phyloP scores from a whole-genome alignment of 2,329 filamentous ascomycete genomes.

The Paraphoma sp. region DNA sequence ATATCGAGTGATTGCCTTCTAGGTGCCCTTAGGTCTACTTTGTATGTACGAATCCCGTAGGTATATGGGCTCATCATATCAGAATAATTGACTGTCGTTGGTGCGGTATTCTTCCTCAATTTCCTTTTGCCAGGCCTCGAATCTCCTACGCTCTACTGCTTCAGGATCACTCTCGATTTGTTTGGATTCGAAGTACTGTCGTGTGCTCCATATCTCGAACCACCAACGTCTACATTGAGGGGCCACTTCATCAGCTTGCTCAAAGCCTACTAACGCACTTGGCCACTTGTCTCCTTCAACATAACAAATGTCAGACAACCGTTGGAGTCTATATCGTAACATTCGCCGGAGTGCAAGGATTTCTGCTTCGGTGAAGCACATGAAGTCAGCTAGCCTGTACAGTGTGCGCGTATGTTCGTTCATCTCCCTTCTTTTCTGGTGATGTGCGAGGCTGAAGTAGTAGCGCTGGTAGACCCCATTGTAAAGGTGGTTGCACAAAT shows the following conservation, averaged over 20 bases:
- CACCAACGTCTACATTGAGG: background rate
- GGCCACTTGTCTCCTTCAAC: background rate
- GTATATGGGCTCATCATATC: too few relatives aligned
- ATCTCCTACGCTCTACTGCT: too few relatives aligned
- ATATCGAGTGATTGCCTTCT: too few relatives aligned
- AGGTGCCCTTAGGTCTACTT: too few relatives aligned
- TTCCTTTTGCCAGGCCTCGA: too few relatives aligned
- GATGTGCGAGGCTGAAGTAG: too few relatives aligned
- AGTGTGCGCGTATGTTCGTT: background rate
- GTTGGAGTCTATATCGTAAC: too few relatives aligned
- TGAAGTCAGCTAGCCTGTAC: background rate
- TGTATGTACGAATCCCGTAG: too few relatives aligned
- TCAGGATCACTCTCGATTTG: too few relatives aligned
- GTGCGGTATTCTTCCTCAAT: too few relatives aligned
- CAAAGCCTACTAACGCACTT: background rate
- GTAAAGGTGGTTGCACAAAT: background rate
- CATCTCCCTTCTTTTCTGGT: background rate
- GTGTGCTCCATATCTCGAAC: background rate
- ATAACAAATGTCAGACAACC: background rate
- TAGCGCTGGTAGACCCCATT: background rate
- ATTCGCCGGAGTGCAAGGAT: too few relatives aligned
- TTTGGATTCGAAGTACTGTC: background rate
- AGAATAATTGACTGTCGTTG: too few relatives aligned
- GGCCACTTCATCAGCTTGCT: background rate
- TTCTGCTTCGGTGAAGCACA: background rate